A percentile compares a stretch with the other conserved stretches of the same genome.
phyloP scores from a whole-genome alignment of 768 basidiomycete species.

The Tulasnella sp. region DNA sequence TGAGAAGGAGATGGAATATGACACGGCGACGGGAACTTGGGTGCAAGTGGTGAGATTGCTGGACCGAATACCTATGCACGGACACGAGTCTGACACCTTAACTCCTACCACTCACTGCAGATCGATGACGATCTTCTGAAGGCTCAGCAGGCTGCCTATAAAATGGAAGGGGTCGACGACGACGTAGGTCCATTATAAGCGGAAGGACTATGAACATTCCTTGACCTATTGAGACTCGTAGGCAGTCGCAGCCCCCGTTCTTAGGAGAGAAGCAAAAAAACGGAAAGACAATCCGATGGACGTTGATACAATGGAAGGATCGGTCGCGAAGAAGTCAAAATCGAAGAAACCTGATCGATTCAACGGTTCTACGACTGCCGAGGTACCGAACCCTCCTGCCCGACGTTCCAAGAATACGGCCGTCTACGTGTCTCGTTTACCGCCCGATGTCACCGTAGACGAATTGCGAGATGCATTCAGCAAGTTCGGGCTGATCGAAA shows the following conservation, averaged over 20 bases:
- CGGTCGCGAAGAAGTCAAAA: conserved; percentile 63
- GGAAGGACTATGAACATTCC: conserved; percentile 12
- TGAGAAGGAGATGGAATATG: conserved; percentile 87
- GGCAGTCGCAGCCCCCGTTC: conserved; percentile 81
- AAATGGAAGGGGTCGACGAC: conserved; percentile 89
- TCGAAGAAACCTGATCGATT: conserved; percentile 41
- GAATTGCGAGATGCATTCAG: conserved; percentile 82
- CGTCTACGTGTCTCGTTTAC: conserved; percentile 80
- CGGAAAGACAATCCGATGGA: conserved; percentile 66
- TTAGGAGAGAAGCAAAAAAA: conserved; percentile 46
- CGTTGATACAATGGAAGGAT: conserved; percentile 51
- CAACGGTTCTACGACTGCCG: conserved; percentile 28
- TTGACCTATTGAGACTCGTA: conserved; percentile 32
- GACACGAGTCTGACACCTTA: background rate
- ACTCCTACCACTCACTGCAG: conserved; percentile 35
- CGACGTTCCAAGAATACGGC: conserved; percentile 84
- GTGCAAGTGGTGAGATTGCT: conserved; percentile 61
- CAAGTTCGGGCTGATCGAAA: conserved; percentile 86
- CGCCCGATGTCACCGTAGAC: conserved; percentile 60
- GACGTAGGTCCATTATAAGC: conserved; percentile 48
- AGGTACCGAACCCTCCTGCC: conserved; percentile 5
- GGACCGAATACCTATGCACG: background rate
- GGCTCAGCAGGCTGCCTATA: conserved; percentile 92
- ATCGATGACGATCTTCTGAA: conserved; percentile 79
- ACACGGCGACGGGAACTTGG: conserved; percentile 68